Evolutionary conservation across 192 early-diverging fungal genomes (phyloP), one percentile per base, ranked within the genome.

Genomic region (Coemansia sp.): DNA sequence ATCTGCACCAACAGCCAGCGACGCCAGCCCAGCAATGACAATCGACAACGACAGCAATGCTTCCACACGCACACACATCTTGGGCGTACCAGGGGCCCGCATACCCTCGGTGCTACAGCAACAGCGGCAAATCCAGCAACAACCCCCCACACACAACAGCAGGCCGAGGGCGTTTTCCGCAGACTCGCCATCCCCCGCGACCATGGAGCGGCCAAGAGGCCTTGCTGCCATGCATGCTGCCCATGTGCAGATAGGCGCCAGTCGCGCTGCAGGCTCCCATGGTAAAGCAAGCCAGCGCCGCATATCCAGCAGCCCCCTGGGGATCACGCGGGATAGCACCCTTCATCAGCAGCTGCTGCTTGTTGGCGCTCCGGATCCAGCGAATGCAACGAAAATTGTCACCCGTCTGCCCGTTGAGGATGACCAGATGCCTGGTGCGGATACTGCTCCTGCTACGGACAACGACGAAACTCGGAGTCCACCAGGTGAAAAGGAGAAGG

Each of bases 11-110:
- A 62, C 64, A 41, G 33, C 21, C 3, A 35, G n/a, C 9, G 15
- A 23, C 53, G n/a, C 53, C 16, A 77, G 66, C 30, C 66, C 75
- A 18, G 62, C 69, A 24, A 24, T 64, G 33, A 71, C 73, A 18
- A 76, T 69, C 46, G 71, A 73, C 67, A 58, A 69, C 64, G 74
- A 73, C 62, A 81, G 74, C 56, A 63, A 60, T 15, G 63, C 78
- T 2, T 76, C 74, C n/a, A 73, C 57, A 0, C 67, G 66, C 6
- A 67, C 73, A 0, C 73, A 81, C 34, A 69, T 76, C 41, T 70
- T 73, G 67, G 74, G 74, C 20, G 36, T 66, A 16, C 78, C 78
- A 39, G 78, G 71, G 23, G 44, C 58, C 12, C 63, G 71, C 15
- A 23, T 68, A 8, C 64, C 39, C 0, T 20, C 38, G 6, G 39